Evolutionary conservation across 169 alveolate species (phyloP).

Genomic region (Plasmodium coatneyi): DNA sequence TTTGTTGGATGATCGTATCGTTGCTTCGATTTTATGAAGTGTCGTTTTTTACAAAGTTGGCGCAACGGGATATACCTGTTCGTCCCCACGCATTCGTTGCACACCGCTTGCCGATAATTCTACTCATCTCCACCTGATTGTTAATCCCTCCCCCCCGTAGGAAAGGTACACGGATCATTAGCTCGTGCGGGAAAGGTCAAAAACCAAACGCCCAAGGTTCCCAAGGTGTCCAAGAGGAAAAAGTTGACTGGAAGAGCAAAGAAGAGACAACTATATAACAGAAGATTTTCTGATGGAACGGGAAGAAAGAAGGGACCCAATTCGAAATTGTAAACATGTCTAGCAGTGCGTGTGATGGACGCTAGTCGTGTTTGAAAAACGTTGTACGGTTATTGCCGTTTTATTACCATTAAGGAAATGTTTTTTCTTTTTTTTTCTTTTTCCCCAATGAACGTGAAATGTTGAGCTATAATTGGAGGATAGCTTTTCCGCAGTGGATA

Average conservation of each 20-base stretch:
- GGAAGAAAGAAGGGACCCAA: slow-evolving; percentile 91
- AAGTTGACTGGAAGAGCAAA: slow-evolving; percentile 97
- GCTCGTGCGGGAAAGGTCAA: slow-evolving; percentile 99
- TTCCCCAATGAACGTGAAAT: background rate
- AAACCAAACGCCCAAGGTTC: slow-evolving; percentile 98
- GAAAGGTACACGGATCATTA: slow-evolving; percentile 97
- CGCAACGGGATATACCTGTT: background rate
- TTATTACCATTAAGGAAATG: background rate
- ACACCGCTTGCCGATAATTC: background rate
- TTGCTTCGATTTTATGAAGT: background rate
- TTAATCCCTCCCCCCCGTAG: slow-evolving; percentile 2
- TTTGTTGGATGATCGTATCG: background rate
- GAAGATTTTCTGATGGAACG: slow-evolving; percentile 93
- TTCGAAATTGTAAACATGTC: slow-evolving; percentile 72
- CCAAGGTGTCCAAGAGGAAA: slow-evolving; percentile 96
- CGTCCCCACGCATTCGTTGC: too few relatives aligned
- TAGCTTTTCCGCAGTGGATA: background rate
- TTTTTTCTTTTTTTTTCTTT: background rate
- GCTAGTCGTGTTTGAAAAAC: background rate
- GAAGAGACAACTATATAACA: slow-evolving; percentile 97
- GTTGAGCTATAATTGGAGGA: background rate
- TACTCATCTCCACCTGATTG: background rate
- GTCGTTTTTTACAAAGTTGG: background rate
- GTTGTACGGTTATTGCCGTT: background rate
- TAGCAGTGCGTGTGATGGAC: background rate